phyloP scores from a whole-genome alignment of 177 flowering plant genomes.

The Vitis hybrid region DNA sequence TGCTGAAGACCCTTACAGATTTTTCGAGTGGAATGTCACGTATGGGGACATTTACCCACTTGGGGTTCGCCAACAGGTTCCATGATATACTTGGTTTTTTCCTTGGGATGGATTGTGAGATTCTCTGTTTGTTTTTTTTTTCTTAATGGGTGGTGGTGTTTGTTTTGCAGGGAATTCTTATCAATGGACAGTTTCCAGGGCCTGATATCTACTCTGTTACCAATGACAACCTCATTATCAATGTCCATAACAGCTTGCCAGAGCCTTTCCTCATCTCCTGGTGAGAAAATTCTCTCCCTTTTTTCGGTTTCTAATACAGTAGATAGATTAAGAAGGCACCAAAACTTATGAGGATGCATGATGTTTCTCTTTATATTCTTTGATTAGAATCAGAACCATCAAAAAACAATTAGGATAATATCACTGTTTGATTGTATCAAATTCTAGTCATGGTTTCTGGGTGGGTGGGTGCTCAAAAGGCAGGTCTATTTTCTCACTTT shows the following conservation, averaged over 20 bases:
- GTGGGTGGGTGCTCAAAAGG: too few relatives aligned
- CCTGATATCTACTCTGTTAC: slow-evolving; percentile 46
- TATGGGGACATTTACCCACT: slow-evolving; percentile 62
- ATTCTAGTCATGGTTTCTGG: too few relatives aligned
- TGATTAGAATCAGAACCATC: too few relatives aligned
- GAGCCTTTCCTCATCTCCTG: slow-evolving; percentile 58
- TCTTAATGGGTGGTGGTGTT: background rate
- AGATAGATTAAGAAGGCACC: too few relatives aligned
- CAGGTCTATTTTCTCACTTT: too few relatives aligned
- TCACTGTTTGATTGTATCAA: too few relatives aligned
- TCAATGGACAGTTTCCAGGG: slow-evolving; percentile 56
- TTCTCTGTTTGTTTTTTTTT: background rate
- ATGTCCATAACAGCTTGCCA: slow-evolving; percentile 37
- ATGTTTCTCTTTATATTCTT: too few relatives aligned
- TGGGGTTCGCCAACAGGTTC: slow-evolving; percentile 61
- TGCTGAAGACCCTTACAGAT: slow-evolving; percentile 66
- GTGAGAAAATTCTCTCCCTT: slow-evolving; percentile 20
- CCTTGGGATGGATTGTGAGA: background rate
- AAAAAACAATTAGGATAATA: too few relatives aligned
- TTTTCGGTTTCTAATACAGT: background rate
- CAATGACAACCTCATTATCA: slow-evolving; percentile 46
- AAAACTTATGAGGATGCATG: too few relatives aligned
- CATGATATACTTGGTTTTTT: background rate
- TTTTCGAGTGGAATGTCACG: slow-evolving; percentile 53
- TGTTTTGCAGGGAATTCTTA: slow-evolving; percentile 45